Evolutionary conservation across 2,329 filamentous ascomycete genomes (phyloP), one percentile per base, ranked within the genome.

Genomic region (Colletotrichum kahawae): DNA sequence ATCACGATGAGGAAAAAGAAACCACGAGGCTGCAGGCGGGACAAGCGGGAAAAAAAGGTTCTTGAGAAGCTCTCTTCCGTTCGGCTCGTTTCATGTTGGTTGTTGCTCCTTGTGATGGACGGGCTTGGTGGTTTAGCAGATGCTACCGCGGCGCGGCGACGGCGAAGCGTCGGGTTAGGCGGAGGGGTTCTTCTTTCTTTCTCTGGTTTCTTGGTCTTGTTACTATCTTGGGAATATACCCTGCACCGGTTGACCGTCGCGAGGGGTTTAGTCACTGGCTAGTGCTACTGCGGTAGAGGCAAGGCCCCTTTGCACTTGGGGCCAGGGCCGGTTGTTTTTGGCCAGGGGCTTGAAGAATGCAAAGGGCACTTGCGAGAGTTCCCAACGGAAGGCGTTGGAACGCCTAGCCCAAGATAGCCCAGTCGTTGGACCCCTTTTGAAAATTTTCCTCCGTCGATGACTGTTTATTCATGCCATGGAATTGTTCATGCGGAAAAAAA

Each of bases 401-500:
- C 33, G 43, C 29, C 38, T 48, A 48, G 18, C 38, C 38, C 18
- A 48, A 48, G 38, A 21, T 48, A 48, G 38, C 5, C 9, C n/a
- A 18, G 38, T 48, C 38, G 48, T 56, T 67, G 64, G 48, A 38
- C 48, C 64, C 64, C 33, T 64, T 38, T 33, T 43, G 27, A 31
- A 60, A 60, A 60, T 62, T 48, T 43, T 48, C n/a, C 38, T n/a
- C 9, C 38, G 18, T 48, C 57, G 31, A 48, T 60, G 48, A 48
- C 38, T 48, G 38, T 48, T 48, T 48, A 48, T 48, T 75, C 13
- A 34, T 63, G 69, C 72, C 60, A 68, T 75, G 72, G 63, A 24
- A 60, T 72, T 75, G 63, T 72, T 75, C 14, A 75, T 75, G 72
- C 72, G 43, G 21, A 12, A 56, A 31, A 43, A 43, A 48, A 48